A percentile compares a stretch with the other conserved stretches of the same genome.
phyloP scores from a whole-genome alignment of 2,329 filamentous ascomycete genomes.

The Neofusicoccum cordaticola region DNA sequence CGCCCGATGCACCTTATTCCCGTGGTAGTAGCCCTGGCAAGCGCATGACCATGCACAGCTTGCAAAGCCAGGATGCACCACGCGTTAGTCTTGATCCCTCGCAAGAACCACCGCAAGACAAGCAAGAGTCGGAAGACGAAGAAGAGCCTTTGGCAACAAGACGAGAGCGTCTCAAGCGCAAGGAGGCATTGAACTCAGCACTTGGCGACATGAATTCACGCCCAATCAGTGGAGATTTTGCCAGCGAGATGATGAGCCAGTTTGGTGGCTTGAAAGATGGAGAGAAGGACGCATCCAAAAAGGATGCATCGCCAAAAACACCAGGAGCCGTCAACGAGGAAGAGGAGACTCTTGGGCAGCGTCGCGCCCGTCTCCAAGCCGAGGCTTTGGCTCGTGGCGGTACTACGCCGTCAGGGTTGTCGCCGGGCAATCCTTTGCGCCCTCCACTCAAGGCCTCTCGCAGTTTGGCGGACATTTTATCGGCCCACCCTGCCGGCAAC shows the following conservation, averaged over 20 bases:
- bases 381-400: constrained; percentile 51
- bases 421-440: constrained; percentile 23
- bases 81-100: not conserved
- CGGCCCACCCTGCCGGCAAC: constrained; percentile 49
- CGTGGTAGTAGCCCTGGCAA: constrained; percentile 25
- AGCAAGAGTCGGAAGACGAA: constrained; percentile 40
- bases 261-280: constrained; percentile 30
- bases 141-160: constrained; percentile 67
- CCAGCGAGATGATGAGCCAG: constrained; percentile 62
- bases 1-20: constrained; percentile 31
- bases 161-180: constrained; percentile 61
- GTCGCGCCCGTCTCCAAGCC: constrained; percentile 69
- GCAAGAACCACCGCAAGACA: constrained; percentile 21
- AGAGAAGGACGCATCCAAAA: constrained; percentile 25
- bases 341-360: constrained; percentile 77
- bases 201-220: constrained; percentile 41
- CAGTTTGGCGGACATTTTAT: constrained; percentile 62
- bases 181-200: constrained; percentile 48
- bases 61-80: not conserved
- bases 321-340: constrained; percentile 41
- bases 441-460: constrained; percentile 43
- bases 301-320: constrained; percentile 20
- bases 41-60: constrained; percentile 16
- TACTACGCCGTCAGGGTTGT: constrained; percentile 11
- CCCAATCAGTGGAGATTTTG: constrained; percentile 65